phyloP scores from a whole-genome alignment of 768 basidiomycete species.

The Baorangia bicolor region DNA sequence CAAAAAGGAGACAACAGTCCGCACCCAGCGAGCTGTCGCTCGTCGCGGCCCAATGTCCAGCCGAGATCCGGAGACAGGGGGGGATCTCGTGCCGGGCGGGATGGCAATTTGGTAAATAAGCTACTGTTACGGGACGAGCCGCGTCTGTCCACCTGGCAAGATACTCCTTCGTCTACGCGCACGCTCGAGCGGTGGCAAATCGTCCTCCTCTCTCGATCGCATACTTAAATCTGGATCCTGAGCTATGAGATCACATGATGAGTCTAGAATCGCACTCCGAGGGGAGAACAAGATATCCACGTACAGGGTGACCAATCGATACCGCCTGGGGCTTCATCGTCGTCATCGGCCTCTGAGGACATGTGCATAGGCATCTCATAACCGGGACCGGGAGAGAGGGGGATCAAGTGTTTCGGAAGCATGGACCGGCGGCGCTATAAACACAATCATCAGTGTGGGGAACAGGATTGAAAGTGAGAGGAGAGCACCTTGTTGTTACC shows the following conservation, averaged over 20 bases:
- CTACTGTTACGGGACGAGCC: slow-evolving; percentile 16
- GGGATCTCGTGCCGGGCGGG: background rate
- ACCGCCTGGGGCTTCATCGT: slow-evolving; percentile 32
- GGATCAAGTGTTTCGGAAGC: slow-evolving; percentile 59
- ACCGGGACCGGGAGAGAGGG: slow-evolving; percentile 21
- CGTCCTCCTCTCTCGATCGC: slow-evolving; percentile 46
- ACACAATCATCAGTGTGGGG: background rate
- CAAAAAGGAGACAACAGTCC: background rate
- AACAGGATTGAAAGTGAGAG: background rate
- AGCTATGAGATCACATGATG: background rate
- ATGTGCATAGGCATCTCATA: slow-evolving; percentile 9
- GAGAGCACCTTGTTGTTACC: slow-evolving; percentile 58
- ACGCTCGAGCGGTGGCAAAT: slow-evolving; percentile 67
- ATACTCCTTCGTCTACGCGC: slow-evolving; percentile 53
- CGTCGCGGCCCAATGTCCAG: background rate
- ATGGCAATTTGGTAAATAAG: background rate
- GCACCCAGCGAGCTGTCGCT: background rate
- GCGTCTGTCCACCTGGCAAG: slow-evolving; percentile 32
- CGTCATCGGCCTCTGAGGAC: slow-evolving; percentile 30
- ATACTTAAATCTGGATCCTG: slow-evolving; percentile 30
- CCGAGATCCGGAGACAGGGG: background rate
- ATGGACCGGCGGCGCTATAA: slow-evolving; percentile 70
- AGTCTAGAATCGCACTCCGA: slow-evolving; percentile 6
- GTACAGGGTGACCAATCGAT: slow-evolving; percentile 22
- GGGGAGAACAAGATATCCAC: slow-evolving; percentile 6